Conservation (phyloP, 2,329 filamentous ascomycete genomes). For the Pseudocercospora crystallina region DNA sequence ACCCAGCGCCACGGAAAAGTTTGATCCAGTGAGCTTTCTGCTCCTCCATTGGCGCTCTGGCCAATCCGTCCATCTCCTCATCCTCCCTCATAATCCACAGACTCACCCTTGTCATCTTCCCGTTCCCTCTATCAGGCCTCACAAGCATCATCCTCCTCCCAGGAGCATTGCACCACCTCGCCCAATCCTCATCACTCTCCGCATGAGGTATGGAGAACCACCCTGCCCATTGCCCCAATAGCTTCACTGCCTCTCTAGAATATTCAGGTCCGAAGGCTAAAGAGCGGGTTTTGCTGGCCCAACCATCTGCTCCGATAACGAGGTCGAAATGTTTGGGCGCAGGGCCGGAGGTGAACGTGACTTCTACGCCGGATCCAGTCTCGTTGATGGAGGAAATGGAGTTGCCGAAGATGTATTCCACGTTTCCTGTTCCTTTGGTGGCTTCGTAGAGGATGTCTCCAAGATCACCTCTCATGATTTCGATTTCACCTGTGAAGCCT, state of each 20-base stretch:
- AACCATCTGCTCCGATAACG: slow-evolving; percentile 33
- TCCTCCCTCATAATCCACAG: slow-evolving; percentile 22
- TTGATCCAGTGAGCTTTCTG: slow-evolving; percentile 27
- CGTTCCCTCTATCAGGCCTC: slow-evolving; percentile 22
- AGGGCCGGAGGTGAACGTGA: slow-evolving; percentile 8
- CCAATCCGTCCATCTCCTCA: slow-evolving; percentile 17
- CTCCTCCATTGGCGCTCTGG: slow-evolving; percentile 10
- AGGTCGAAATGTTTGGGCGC: slow-evolving; percentile 24
- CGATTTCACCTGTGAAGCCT: slow-evolving; percentile 50
- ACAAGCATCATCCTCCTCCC: slow-evolving; percentile 28
- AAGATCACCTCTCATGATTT: slow-evolving; percentile 57
- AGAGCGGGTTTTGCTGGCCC: slow-evolving; percentile 26
- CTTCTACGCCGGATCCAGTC: slow-evolving; percentile 8
- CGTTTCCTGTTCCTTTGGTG: slow-evolving; percentile 19
- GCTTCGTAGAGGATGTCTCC: slow-evolving; percentile 44
- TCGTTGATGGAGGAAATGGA: slow-evolving; percentile 18
- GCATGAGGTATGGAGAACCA: slow-evolving; percentile 29
- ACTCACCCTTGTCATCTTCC: slow-evolving; percentile 12
- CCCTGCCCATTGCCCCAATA: slow-evolving; percentile 25
- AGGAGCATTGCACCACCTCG: slow-evolving; percentile 29
- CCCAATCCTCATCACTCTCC: slow-evolving; percentile 28
- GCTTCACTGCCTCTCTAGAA: slow-evolving; percentile 17
- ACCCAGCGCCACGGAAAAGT: slow-evolving; percentile 27
- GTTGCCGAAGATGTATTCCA: slow-evolving; percentile 25
- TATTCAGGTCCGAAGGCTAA: slow-evolving; percentile 24